Conservation (phyloP, 176 grass and related monocot species). For the Thalia dealbata region DNA sequence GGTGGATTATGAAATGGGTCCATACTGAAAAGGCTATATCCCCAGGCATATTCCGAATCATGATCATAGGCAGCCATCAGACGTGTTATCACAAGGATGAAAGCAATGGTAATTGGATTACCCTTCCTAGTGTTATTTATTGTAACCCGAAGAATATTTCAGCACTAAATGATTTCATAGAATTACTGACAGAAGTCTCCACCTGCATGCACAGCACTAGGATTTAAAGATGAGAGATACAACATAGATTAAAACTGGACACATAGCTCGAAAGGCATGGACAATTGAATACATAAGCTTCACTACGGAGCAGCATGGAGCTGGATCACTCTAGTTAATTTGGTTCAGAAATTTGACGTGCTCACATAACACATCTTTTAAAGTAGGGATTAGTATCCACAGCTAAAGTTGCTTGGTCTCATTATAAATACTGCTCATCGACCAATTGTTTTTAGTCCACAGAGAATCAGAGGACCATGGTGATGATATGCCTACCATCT, state of each 20-base stretch:
- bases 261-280: background rate
- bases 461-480: too few relatives aligned
- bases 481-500: background rate
- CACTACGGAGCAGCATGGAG: background rate
- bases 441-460: too few relatives aligned
- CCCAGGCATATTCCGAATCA: slow-evolving; percentile 43
- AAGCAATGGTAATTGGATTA: background rate
- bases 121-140: slow-evolving; percentile 1
- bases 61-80: slow-evolving; percentile 44
- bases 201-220: background rate
- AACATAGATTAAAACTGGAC: background rate
- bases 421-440: too few relatives aligned
- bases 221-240: background rate
- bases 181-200: background rate
- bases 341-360: background rate
- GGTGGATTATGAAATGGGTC: slow-evolving; percentile 27
- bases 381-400: background rate
- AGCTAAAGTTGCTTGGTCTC: too few relatives aligned
- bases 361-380: background rate
- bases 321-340: background rate
- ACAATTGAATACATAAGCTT: background rate
- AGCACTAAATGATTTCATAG: background rate
- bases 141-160: background rate
- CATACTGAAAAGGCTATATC: slow-evolving; percentile 28
- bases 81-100: background rate